Evolutionary conservation across 805 yeast species (phyloP), one percentile per base, ranked within the genome.

Genomic region (Lipomyces mesembrius): DNA sequence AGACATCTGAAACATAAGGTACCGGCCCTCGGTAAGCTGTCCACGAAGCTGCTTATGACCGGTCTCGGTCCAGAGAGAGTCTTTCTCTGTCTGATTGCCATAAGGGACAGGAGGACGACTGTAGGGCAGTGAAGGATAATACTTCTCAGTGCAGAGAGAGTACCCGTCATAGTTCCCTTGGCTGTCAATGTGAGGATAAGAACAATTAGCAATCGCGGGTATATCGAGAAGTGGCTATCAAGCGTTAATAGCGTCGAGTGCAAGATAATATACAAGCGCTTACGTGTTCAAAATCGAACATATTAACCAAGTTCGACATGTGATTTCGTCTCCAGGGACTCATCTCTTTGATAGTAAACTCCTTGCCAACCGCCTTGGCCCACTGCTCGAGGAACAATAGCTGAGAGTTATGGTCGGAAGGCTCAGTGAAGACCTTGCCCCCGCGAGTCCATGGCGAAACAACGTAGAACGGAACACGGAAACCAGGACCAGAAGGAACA

Each of bases 321-420:
- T 73, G 65, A 61, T 66, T 66, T 22, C 75, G 68, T 56, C 75
- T 56, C 75, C 75, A 73, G 22, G 68, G 61, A 59, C 55, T 65
- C 55, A 73, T 68, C 8, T 60, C 61, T 46, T 54, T 56, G 14
- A 65, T 22, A 12, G 59, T 57, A 56, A 72, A 35, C 35, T 62
- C 53, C 60, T 66, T 69, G 46, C 72, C 72, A 4, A 52, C 52
- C 14, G 64, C 64, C 29, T 63, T 64, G 39, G 64, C 71, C 75
- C 75, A 73, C 55, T 67, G 29, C 61, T 73, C 75, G 25, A 72
- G 53, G 60, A 73, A 73, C 60, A 70, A 51, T 6, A 73, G 65
- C 63, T 72, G 74, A n/a, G 75, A 73, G 52, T 61, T 71, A 64
- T 73, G 75, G 60, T 73, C 75, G n/a, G 72, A 46, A 8, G 75